A percentile compares a stretch with the other conserved stretches of the same genome.
These are phyloP conservation scores for Apiospora rasikravindrae DNA, from an alignment of 2,329 filamentous ascomycete species.

Conservation along the genomic window DNA sequence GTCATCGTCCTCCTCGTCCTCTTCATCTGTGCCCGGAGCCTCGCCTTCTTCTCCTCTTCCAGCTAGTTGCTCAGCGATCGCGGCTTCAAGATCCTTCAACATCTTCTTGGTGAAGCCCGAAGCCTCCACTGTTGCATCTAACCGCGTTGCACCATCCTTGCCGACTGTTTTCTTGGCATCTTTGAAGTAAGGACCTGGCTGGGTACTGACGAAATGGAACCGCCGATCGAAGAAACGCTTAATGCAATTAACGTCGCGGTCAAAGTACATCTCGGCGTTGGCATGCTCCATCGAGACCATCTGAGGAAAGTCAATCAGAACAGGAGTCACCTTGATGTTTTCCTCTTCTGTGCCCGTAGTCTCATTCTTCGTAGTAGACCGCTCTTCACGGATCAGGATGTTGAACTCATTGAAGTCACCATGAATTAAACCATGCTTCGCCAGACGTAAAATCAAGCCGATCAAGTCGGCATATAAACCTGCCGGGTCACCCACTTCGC, in stretches of 20 bases:
- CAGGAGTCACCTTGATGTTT: slow-evolving; percentile 68
- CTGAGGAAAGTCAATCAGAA: slow-evolving; percentile 97
- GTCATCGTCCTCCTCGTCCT: slow-evolving; percentile 41
- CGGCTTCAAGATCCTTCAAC: slow-evolving; percentile 89
- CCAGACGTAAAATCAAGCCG: slow-evolving; percentile 80
- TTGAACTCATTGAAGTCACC: slow-evolving; percentile 99
- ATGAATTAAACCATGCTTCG: slow-evolving; percentile 88
- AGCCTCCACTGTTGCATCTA: slow-evolving; percentile 89
- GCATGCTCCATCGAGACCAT: slow-evolving; percentile 95
- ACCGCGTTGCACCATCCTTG: slow-evolving; percentile 66
- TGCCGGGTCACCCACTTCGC: slow-evolving; percentile 81
- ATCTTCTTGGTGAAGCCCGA: slow-evolving; percentile 97
- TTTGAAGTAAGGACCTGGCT: slow-evolving; percentile 82
- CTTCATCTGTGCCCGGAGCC: slow-evolving; percentile 45
- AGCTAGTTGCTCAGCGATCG: slow-evolving; percentile 79
- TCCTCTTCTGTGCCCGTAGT: slow-evolving; percentile 27
- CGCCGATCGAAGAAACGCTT: slow-evolving; percentile 91
- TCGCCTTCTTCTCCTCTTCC: slow-evolving; percentile 45
- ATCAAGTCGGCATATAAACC: slow-evolving; percentile 92
- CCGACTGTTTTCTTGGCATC: slow-evolving; percentile 79
- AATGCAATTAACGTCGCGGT: slow-evolving; percentile 92
- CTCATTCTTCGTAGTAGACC: slow-evolving; percentile 18
- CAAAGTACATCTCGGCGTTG: slow-evolving; percentile 97
- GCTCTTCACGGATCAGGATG: slow-evolving; percentile 84
- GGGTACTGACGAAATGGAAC: slow-evolving; percentile 85